Conservation (phyloP, 2,329 filamentous ascomycete species). For the Arachnomyces sp. region DNA sequence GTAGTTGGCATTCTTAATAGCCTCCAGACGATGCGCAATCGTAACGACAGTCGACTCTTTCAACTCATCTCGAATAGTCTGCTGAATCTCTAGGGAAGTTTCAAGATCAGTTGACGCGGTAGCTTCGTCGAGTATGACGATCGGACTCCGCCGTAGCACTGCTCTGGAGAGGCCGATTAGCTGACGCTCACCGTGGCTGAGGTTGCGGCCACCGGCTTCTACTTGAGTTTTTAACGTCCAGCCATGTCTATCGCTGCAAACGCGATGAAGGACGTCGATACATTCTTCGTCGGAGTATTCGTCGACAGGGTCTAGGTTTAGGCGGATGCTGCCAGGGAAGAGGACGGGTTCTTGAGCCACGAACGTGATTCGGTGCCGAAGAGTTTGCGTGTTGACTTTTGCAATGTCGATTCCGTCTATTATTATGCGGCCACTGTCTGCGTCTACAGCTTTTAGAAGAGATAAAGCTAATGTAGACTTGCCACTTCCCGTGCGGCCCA, state of each 20-base stretch:
- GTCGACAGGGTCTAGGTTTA: constrained; percentile 54
- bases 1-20: constrained; percentile 51
- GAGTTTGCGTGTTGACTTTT: constrained; percentile 49
- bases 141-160: constrained; percentile 50
- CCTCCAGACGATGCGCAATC: constrained; percentile 57
- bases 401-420: constrained; percentile 55
- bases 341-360: constrained; percentile 60
- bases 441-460: constrained; percentile 49
- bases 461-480: constrained; percentile 67
- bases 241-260: constrained; percentile 43
- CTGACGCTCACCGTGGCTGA: constrained; percentile 58
- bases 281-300: constrained; percentile 51
- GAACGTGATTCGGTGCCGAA: constrained; percentile 57
- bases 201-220: constrained; percentile 53
- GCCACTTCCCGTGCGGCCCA: constrained; percentile 70
- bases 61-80: constrained; percentile 49
- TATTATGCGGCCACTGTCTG: constrained; percentile 47
- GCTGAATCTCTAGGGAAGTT: constrained; percentile 49
- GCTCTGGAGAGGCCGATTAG: constrained; percentile 57
- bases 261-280: constrained; percentile 43
- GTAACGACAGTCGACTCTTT: constrained; percentile 54
- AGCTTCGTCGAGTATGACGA: constrained; percentile 59
- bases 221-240: constrained; percentile 51
- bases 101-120: constrained; percentile 58
- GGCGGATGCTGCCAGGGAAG: constrained; percentile 53